Evolutionary conservation across 2,329 filamentous ascomycete genomes (phyloP).

Genomic region (Scedosporium aurantiacum): DNA sequence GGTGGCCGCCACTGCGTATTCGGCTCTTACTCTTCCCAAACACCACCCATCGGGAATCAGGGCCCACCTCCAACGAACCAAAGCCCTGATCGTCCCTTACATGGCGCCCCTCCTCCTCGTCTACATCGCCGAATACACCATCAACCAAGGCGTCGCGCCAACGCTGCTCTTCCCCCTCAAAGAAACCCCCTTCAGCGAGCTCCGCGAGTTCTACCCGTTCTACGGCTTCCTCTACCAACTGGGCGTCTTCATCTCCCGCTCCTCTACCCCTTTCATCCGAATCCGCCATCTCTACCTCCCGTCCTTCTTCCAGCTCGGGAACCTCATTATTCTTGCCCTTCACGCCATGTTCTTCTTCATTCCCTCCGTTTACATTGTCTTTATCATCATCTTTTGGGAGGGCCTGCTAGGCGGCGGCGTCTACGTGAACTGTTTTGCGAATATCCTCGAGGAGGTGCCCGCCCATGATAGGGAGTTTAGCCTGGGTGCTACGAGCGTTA

Average conservation of each 20-base stretch:
- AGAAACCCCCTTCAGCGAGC: slow-evolving; percentile 66
- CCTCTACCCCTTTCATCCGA: slow-evolving; percentile 77
- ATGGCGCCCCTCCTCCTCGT: slow-evolving; percentile 90
- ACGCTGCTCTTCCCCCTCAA: slow-evolving; percentile 77
- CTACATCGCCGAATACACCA: slow-evolving; percentile 88
- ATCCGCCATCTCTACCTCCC: slow-evolving; percentile 73
- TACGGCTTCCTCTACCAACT: slow-evolving; percentile 93
- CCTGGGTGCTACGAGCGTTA: slow-evolving; percentile 79
- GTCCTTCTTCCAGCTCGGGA: slow-evolving; percentile 69
- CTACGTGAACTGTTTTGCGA: slow-evolving; percentile 92
- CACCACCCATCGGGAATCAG: slow-evolving; percentile 22
- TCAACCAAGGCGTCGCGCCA: slow-evolving; percentile 88
- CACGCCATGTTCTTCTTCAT: slow-evolving; percentile 76
- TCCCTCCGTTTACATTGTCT: slow-evolving; percentile 77
- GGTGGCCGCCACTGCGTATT: slow-evolving; percentile 28
- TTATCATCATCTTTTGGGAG: slow-evolving; percentile 84
- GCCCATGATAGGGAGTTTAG: slow-evolving; percentile 80
- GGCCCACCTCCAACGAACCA: slow-evolving; percentile 53
- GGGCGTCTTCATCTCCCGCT: slow-evolving; percentile 89
- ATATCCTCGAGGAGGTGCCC: slow-evolving; percentile 76
- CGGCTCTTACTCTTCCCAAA: slow-evolving; percentile 15
- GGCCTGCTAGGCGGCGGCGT: slow-evolving; percentile 82
- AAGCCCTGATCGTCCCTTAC: slow-evolving; percentile 60
- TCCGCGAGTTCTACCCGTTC: slow-evolving; percentile 83
- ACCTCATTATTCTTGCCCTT: slow-evolving; percentile 59